Base-by-base conservation (phyloP, 768 basidiomycete species). In the Brasilioporus rufonigricans region DNA sequence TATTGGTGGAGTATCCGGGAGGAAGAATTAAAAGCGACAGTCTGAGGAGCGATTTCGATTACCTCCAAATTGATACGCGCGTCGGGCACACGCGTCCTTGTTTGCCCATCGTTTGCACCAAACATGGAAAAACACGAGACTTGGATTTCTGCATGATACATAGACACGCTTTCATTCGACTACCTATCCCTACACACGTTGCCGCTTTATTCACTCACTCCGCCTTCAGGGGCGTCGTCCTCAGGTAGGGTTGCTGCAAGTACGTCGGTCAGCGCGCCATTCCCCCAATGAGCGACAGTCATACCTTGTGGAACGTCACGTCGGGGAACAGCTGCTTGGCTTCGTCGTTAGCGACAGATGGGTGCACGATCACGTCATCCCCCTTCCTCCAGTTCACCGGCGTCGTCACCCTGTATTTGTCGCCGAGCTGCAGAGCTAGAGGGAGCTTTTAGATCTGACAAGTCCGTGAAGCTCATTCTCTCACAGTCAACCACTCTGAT, bases 361-460 rank as follows among this genome's bases (percentile, higher is more conserved):
- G 85, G 70, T 94, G 92, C 41, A 99, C 87, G 67, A 99, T 97
- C 54, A 98, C 94, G 68, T 94, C 87, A 5, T 95, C 87, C 40
- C 93, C 93, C 71, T 86, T 87, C 60, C 86, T 84, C 96, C 96
- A 98, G 82, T 97, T 94, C 52, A 91, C 95, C 21, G 93, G 93
- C 7, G 94, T 96, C 23, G 90, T 90, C 57, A 94, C 79, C 60
- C 80, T 81, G 72, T 91, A 78, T 73, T 87, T 90, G 76, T 91
- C 89, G 43, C 93, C 91, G 53, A 95, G 78, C 71, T 99, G 97
- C 53, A 99, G 84, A 46, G 94, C 89, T 71, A 56, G 18, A 35
- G 19, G 23, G 6, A 26, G 40, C 13, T n/a, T n/a, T 64, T 48
- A 62, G 58, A 33, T 50, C 29, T 60, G 29, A 73, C 63, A 64